Base-by-base conservation (phyloP, 2,329 filamentous ascomycete genomes). In the Podosphaera aphanis region DNA sequence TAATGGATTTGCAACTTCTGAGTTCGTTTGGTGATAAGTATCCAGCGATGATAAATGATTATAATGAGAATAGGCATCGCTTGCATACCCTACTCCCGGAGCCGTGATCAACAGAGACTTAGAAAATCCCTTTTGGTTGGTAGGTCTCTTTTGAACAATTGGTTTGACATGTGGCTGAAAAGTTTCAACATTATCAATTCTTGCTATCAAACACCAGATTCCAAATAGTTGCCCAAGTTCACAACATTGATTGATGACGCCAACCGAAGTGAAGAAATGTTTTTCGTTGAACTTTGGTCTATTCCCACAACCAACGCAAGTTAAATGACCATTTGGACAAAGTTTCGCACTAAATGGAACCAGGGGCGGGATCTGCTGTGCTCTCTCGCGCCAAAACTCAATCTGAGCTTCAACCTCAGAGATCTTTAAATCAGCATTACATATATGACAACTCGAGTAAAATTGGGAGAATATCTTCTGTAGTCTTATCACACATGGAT, bases 241-340 rank as follows among this genome's bases (percentile, higher is more conserved):
- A 35, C 52, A 53, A 37, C 52, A 53, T 16, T 50, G 48, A 38
- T 53, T 52, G 7, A 53, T 43, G 5, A 53, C 52, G 7, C 52
- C 52, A 3, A 50, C 37, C 11, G 48, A 19, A 5, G 52, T 53
- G 42, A 52, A 53, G 21, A 51, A 25, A 18, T 48, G 49, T 11
- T 43, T 31, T 2, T 43, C 21, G 27, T 21, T 44, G 19, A 52
- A 15, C 15, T 31, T 45, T 2, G 52, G 49, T 13, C 35, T 29
- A 13, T 19, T 27, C 5, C 50, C 50, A 36, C 52, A 53, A 5
- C 52, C 52, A 45, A 47, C 47, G 33, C 52, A 53, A 11, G 49
- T 53, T 18, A 38, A 38, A 23, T 44, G 33, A 2, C 46, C 45
- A 5, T 44, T 45, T 11, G 37, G 41, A 40, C 51, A 53, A 8